Evolutionary conservation across 176 grass and related monocot genomes (phyloP).

Genomic region (Saccharum spontaneum): DNA sequence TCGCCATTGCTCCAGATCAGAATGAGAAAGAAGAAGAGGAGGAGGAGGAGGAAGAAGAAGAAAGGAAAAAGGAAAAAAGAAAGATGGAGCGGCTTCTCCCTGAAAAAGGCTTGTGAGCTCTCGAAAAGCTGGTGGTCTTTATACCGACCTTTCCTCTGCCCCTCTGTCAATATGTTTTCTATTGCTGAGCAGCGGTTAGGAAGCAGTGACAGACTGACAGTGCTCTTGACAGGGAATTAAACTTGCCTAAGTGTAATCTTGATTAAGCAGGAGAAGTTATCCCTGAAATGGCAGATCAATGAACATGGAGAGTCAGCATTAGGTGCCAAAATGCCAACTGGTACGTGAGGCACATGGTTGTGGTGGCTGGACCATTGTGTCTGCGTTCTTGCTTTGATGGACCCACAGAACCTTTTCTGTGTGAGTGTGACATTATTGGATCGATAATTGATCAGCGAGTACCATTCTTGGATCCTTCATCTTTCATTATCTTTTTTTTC

Average conservation of each 20-base stretch:
- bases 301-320: slow-evolving; percentile 47
- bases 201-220: slow-evolving; percentile 46
- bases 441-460: slow-evolving; percentile 44
- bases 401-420: slow-evolving; percentile 51
- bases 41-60: not conserved
- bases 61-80: slow-evolving; percentile 7
- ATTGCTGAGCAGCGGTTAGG: slow-evolving; percentile 42
- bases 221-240: slow-evolving; percentile 40
- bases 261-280: slow-evolving; percentile 32
- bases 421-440: slow-evolving; percentile 44
- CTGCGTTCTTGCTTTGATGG: slow-evolving; percentile 43
- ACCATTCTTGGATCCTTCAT: slow-evolving; percentile 40
- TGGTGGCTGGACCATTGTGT: slow-evolving; percentile 53
- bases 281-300: slow-evolving; percentile 43
- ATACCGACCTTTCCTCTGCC: slow-evolving; percentile 46
- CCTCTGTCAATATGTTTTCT: slow-evolving; percentile 49
- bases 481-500: not conserved
- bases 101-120: slow-evolving; percentile 35
- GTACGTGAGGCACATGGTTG: slow-evolving; percentile 50
- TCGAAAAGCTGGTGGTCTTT: slow-evolving; percentile 57
- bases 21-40: slow-evolving; percentile 23
- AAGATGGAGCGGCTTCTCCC: slow-evolving; percentile 22
- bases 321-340: slow-evolving; percentile 56
- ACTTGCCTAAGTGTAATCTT: slow-evolving; percentile 23
- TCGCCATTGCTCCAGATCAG: slow-evolving; percentile 56